Evolutionary conservation across 176 grass and related monocot species (phyloP).

Genomic region (Musa schizocarpa): DNA sequence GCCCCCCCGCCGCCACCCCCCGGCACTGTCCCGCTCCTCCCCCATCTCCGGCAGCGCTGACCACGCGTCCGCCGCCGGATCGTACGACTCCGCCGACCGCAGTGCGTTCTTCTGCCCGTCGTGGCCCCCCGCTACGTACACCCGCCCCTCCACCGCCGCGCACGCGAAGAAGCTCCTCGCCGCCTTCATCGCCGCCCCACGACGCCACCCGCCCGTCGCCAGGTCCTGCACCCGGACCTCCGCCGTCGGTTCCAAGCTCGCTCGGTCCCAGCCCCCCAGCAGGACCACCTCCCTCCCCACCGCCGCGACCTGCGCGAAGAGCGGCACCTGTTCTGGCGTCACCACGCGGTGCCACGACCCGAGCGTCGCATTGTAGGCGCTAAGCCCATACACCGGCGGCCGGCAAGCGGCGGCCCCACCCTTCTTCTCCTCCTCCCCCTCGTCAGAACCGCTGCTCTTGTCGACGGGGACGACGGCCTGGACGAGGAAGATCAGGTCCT

Average conservation of each 20-base stretch:
- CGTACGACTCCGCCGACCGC: slow-evolving; percentile 34
- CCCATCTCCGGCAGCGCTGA: slow-evolving; percentile 37
- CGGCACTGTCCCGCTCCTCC: slow-evolving; percentile 62
- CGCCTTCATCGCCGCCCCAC: slow-evolving; percentile 23
- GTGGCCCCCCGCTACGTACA: slow-evolving; percentile 49
- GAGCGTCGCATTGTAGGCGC: slow-evolving; percentile 5
- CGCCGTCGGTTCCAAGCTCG: slow-evolving; percentile 18
- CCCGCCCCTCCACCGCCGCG: not conserved
- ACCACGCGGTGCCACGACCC: slow-evolving; percentile 20
- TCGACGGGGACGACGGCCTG: slow-evolving; percentile 18
- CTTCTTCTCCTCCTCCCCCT: not conserved
- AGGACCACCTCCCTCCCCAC: slow-evolving; percentile 27
- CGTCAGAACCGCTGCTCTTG: not conserved
- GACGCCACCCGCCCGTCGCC: slow-evolving; percentile 32
- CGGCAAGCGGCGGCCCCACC: not conserved
- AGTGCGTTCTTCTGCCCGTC: slow-evolving; percentile 55
- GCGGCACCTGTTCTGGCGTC: slow-evolving; percentile 1
- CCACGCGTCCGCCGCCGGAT: slow-evolving; percentile 32
- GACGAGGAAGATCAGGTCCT: slow-evolving; percentile 54
- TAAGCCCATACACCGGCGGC: slow-evolving; percentile 17
- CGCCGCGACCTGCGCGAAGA: slow-evolving; percentile 9
- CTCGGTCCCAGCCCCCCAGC: slow-evolving; percentile 44
- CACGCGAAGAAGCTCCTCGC: slow-evolving; percentile 49
- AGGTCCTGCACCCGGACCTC: slow-evolving; percentile 35
- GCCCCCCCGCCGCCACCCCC: slow-evolving; percentile 11